Base-by-base conservation (phyloP, 176 grass and related monocot genomes). In the Aechmea fasciata region DNA sequence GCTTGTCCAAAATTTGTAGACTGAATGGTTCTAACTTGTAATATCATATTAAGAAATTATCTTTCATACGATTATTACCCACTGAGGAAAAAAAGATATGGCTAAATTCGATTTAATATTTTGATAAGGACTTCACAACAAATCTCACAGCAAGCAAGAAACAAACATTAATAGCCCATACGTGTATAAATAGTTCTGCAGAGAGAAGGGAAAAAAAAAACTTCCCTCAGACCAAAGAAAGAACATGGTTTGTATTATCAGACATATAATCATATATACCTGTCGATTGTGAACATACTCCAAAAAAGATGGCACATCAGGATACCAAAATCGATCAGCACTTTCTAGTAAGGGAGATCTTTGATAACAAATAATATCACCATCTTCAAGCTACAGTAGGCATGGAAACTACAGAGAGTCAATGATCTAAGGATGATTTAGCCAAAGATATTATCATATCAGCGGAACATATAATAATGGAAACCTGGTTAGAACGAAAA, bases 281-380 rank as follows among this genome's bases (percentile, higher is more conserved):
- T 96, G 91, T 57, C 91, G 83, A 73, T 91, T 96, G 78, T 87
- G 91, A 69, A 96, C 87, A 77, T 91, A 96, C 52, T 96, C 91
- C 82, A 96, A 76, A 90, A 85, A 96, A 20, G 87, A 88, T 71
- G 91, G 87, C 69, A 88, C 80, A 24, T 91, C 87, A 77, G 84
- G 87, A 85, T 83, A 91, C 55, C 91, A 76, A 62, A 80, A 77
- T 78, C 78, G 84, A 33, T 75, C 72, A 70, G 77, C 79, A 83
- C 65, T 76, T n/a, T 75, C 84, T 64, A 75, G 29, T 78, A 18
- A 28, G 15, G 41, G 68, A 78, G 79, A 69, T 83, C 83, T 96
- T 78, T 88, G 84, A 71, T 83, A 81, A 79, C 84, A 96, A 48
- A 96, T 50, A 49, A 96, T 91, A 70, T 96, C 91, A 11, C 91